Base-by-base conservation (phyloP, 805 yeast species). In the Monosporozyma yasuniensis region DNA sequence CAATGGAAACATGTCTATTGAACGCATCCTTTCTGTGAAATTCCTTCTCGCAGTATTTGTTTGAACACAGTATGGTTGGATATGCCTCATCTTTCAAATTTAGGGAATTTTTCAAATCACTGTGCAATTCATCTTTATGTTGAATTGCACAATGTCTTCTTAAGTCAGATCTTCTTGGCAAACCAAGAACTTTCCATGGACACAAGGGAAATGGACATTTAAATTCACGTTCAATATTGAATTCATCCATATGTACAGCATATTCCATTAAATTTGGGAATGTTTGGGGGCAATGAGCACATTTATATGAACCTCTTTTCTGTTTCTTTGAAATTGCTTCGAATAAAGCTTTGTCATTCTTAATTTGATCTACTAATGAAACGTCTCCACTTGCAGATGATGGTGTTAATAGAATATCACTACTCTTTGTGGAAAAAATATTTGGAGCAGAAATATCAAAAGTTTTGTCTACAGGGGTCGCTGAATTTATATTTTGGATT, bases 1-100 rank as follows among this genome's bases (percentile, higher is more conserved):
- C 81, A 51, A 79, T 65, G 46, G 71, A 71, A 27, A 68, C 68
- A 56, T 80, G 86, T 54, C 84, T 69, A 42, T 68, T 71, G 50
- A 74, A 68, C 1, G 83, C 75, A 59, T 80, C 84, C 48, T 71
- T 72, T 46, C 84, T 65, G 52, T 73, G 72, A 56, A 80, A 79
- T 7, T 56, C 58, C 53, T 75, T 77, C 9, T 70, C 72, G 55
- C 85, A 80, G 46, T 59, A 58, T 3, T 60, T 56, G 43, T 63
- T 56, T 0, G 64, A 54, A 50, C 75, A 72, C 4, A 52, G 42
- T 10, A 61, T 51, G n/a, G 61, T 55, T n/a, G 67, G 65, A 37
- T 59, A 65, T 14, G 61, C 54, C 27, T 60, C 61, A 19, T 60
- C 64, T 43, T 57, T 60, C 38, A 64, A 47, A 37, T 65, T 67